phyloP scores from a whole-genome alignment of 495 filamentous ascomycete species.

The Trichoderma asperelloides region DNA sequence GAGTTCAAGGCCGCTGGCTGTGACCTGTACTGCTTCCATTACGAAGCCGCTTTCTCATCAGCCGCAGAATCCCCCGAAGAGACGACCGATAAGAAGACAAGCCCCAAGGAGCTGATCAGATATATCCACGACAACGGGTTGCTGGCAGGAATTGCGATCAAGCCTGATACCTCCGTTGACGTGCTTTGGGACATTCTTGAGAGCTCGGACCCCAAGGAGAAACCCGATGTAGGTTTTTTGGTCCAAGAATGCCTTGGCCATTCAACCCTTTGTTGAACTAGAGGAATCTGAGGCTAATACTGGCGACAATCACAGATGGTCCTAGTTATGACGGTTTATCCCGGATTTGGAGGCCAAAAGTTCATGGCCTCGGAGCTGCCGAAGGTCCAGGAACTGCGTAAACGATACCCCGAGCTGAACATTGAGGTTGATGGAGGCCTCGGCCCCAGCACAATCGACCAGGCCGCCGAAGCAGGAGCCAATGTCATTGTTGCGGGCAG shows the following conservation, averaged over 20 bases:
- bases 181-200: conserved; percentile 88
- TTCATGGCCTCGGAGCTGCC: conserved; percentile 95
- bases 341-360: conserved; percentile 95
- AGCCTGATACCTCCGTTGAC: conserved; percentile 81
- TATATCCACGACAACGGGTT: conserved; percentile 85
- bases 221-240: conserved; percentile 67
- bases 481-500: conserved; percentile 99
- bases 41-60: conserved; percentile 89
- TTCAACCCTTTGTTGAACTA: background rate
- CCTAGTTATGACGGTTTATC: conserved; percentile 96
- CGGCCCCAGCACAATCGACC: conserved; percentile 79
- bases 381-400: conserved; percentile 76
- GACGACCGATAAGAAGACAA: conserved; percentile 56
- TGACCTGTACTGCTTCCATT: conserved; percentile 98
- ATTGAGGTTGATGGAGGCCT: conserved; percentile 97
- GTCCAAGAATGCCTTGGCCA: background rate
- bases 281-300: background rate
- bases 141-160: conserved; percentile 90
- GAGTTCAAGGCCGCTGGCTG: conserved; percentile 91
- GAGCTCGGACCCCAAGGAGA: conserved; percentile 56
- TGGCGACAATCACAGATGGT: conserved; percentile 64
- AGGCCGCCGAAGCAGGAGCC: conserved; percentile 89
- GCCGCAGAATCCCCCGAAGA: conserved; percentile 71
- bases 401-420: conserved; percentile 80
- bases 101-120: conserved; percentile 72